Evolutionary conservation across 2,329 filamentous ascomycete genomes (phyloP).

Genomic region (Parafenestella ontariensis): DNA sequence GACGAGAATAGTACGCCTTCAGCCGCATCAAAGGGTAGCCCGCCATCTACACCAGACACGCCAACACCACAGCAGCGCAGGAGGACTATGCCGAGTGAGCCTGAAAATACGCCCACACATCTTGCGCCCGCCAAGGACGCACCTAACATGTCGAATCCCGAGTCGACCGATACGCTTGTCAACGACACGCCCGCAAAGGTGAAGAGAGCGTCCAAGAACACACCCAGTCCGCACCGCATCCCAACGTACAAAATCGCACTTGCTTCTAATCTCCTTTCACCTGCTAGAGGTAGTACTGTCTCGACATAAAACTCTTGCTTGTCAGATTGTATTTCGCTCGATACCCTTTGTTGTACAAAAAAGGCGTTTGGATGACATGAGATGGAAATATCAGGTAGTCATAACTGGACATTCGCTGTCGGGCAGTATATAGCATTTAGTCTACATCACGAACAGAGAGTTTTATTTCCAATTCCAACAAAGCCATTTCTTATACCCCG

Average conservation of each 20-base stretch:
- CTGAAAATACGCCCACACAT: slow-evolving; percentile 4
- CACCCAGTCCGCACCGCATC: slow-evolving; percentile 29
- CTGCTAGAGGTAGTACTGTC: slow-evolving; percentile 7
- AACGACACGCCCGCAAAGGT: slow-evolving; percentile 9
- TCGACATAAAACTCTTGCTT: slow-evolving; percentile 1
- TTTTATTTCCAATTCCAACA: background rate
- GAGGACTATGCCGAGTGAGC: slow-evolving; percentile 11
- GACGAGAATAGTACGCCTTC: slow-evolving; percentile 20
- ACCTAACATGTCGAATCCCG: background rate
- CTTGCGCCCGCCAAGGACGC: slow-evolving; percentile 7
- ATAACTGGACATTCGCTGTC: background rate
- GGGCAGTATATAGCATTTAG: background rate
- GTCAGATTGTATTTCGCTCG: background rate
- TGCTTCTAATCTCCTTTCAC: slow-evolving; percentile 33
- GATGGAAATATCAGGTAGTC: background rate
- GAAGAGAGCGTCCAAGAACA: background rate
- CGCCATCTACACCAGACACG: slow-evolving; percentile 24
- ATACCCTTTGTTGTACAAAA: slow-evolving; percentile 12
- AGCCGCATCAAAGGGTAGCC: slow-evolving; percentile 14
- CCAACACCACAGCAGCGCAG: slow-evolving; percentile 30
- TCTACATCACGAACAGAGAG: background rate
- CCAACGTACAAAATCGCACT: slow-evolving; percentile 46
- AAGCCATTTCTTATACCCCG: background rate
- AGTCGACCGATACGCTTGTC: background rate
- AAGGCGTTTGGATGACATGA: background rate